Percentiles rank a stretch among this genome's conserved stretches.
Evolutionary conservation across 2,329 filamentous ascomycete species (phyloP).

Genomic region (Raffaelea albimanens): DNA sequence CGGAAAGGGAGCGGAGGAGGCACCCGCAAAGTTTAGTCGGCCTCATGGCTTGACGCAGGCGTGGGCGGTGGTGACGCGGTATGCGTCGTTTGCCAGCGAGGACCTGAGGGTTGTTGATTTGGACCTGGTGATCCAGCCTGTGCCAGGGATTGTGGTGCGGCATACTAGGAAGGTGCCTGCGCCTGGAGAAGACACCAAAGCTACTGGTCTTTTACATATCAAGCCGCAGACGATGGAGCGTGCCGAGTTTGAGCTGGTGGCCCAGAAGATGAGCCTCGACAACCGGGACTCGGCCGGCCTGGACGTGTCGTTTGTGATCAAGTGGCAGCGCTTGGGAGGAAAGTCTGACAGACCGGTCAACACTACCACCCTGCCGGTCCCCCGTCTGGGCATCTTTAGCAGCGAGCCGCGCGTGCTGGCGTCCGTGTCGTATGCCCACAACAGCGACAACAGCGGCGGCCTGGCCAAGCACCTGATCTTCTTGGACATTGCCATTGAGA

Average conservation of each 20-base stretch:
- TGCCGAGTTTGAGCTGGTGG: slow-evolving; percentile 61
- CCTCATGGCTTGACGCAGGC: slow-evolving; percentile 62
- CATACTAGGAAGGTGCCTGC: slow-evolving; percentile 24
- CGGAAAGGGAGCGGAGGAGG: not conserved
- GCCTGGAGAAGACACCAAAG: not conserved
- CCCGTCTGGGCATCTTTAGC: slow-evolving; percentile 69
- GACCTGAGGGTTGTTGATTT: slow-evolving; percentile 56
- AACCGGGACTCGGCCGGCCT: slow-evolving; percentile 68
- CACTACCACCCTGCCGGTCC: slow-evolving; percentile 63
- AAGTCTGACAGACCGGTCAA: slow-evolving; percentile 31
- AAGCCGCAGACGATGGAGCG: slow-evolving; percentile 60
- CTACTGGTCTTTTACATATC: slow-evolving; percentile 32
- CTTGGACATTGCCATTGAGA: slow-evolving; percentile 66
- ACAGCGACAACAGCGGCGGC: not conserved
- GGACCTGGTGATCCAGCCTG: slow-evolving; percentile 37
- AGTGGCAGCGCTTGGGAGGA: slow-evolving; percentile 56
- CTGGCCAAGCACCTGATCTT: slow-evolving; percentile 4
- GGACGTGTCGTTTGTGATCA: slow-evolving; percentile 65
- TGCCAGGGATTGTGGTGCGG: slow-evolving; percentile 51
- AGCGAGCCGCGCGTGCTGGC: slow-evolving; percentile 80
- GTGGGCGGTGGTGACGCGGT: slow-evolving; percentile 68
- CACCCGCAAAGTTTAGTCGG: slow-evolving; percentile 1
- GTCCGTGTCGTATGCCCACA: slow-evolving; percentile 35
- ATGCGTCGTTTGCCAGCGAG: slow-evolving; percentile 69
- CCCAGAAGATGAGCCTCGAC: slow-evolving; percentile 70